A percentile compares a stretch with the other conserved stretches of the same genome.
These are phyloP conservation scores for Marsdenia floribunda DNA, from an alignment of 257 asterid species.

Conservation along the genomic window DNA sequence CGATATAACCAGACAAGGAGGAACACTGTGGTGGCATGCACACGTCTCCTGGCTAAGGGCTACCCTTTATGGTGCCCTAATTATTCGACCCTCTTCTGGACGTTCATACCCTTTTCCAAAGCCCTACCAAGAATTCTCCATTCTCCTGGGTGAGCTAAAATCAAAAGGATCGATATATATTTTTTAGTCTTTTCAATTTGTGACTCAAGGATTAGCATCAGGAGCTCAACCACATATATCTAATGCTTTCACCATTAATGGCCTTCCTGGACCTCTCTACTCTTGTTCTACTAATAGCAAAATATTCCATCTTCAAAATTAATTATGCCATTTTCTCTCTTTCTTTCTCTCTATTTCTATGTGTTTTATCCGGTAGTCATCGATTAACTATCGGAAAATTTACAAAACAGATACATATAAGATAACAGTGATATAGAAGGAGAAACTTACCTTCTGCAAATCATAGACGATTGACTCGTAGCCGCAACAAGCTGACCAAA, in stretches of 20 bases:
- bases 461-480: slow-evolving; percentile 89
- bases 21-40: slow-evolving; percentile 23
- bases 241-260: slow-evolving; percentile 55
- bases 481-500: slow-evolving; percentile 42
- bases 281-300: slow-evolving; percentile 46
- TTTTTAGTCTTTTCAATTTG: too few relatives aligned
- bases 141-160: slow-evolving; percentile 34
- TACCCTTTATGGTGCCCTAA: slow-evolving; percentile 50
- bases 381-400: too few relatives aligned
- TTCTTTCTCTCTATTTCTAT: not conserved
- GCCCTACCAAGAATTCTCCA: slow-evolving; percentile 47
- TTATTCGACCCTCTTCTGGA: slow-evolving; percentile 48
- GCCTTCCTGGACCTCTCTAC: slow-evolving; percentile 51
- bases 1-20: slow-evolving; percentile 46
- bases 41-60: slow-evolving; percentile 52
- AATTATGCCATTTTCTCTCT: not conserved
- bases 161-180: too few relatives aligned
- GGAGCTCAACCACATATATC: slow-evolving; percentile 42
- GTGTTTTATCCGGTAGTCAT: too few relatives aligned
- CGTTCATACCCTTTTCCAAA: slow-evolving; percentile 47
- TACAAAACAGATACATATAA: too few relatives aligned
- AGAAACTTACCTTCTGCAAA: too few relatives aligned
- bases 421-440: too few relatives aligned
- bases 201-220: slow-evolving; percentile 30
- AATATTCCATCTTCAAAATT: not conserved